Evolutionary conservation across 2,329 filamentous ascomycete species (phyloP), one percentile per base, ranked within the genome.

Genomic region (Arthrobotrys sinensis): DNA sequence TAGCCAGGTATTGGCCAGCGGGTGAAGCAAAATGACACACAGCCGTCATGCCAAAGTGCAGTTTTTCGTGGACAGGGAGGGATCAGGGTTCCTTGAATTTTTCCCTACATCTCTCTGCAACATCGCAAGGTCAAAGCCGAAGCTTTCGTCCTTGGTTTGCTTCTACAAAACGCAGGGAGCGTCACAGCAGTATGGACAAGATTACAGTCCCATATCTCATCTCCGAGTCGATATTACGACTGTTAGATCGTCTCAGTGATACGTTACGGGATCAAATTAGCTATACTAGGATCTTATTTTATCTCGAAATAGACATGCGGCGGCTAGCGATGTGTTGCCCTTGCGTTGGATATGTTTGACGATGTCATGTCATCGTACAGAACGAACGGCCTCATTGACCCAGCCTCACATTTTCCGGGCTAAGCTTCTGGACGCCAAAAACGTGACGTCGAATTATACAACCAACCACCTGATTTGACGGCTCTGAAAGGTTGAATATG

Each of bases 291-390:
- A 38, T 40, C 1, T 16, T 57, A 34, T 32, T 21, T 53, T 19
- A 45, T 21, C 55, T 43, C n/a, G 48, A 34, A 64, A 50, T 64
- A 70, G 66, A 36, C 12, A 38, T 38, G n/a, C 21, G 43, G 66
- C 46, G 66, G 73, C 55, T 64, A 66, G 11, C 16, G 10, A 53
- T 38, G 43, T 34, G 57, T 55, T 53, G 63, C 45, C 36, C 52
- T 21, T 77, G 66, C 24, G 52, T 77, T 77, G 72, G 24, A 48
- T 40, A 48, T 67, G 73, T 77, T 77, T 77, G 73, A 66, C 73
- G 66, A 60, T 77, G 66, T 64, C 66, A 77, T 71, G 73, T 66
- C 73, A 77, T 77, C 66, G 52, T 66, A 45, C 66, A 63, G 73
- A 63, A 53, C 6, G 40, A 36, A 60, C 45, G 68, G 50, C 50